Conservation (phyloP, 202 grass and related monocot genomes). For the Miscanthus sacchariflorus region DNA sequence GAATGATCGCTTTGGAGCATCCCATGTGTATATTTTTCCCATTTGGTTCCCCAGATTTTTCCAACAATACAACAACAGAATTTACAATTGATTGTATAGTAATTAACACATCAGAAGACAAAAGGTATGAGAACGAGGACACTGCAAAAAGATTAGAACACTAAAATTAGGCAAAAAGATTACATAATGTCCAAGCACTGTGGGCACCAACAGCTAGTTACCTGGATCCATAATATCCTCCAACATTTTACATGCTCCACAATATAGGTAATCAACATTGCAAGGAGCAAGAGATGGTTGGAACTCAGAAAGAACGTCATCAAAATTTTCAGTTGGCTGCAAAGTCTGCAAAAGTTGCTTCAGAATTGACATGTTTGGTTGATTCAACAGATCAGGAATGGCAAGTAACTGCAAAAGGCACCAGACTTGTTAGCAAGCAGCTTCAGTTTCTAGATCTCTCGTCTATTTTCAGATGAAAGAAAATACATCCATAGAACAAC, state of each 20-base stretch:
- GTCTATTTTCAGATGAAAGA: slow-evolving; percentile 33
- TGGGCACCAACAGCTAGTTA: slow-evolving; percentile 38
- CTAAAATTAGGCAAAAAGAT: slow-evolving; percentile 43
- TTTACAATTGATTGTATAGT: slow-evolving; percentile 87
- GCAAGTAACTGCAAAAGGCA: slow-evolving; percentile 67
- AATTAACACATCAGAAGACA: slow-evolving; percentile 76
- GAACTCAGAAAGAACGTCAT: slow-evolving; percentile 65
- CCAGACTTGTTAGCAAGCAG: slow-evolving; percentile 33
- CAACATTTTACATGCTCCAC: slow-evolving; percentile 72
- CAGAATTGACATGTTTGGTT: slow-evolving; percentile 71
- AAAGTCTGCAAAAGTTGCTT: slow-evolving; percentile 80
- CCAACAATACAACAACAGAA: slow-evolving; percentile 59
- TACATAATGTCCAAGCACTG: slow-evolving; percentile 23
- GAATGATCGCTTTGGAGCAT: slow-evolving; percentile 66
- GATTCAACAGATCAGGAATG: slow-evolving; percentile 63
- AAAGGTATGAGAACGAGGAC: slow-evolving; percentile 63
- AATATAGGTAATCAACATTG: slow-evolving; percentile 77
- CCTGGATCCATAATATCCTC: slow-evolving; percentile 76
- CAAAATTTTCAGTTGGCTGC: slow-evolving; percentile 71
- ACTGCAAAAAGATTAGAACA: slow-evolving; percentile 58
- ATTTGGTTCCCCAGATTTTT: slow-evolving; percentile 64
- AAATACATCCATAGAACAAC: slow-evolving; percentile 56
- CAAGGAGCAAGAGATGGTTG: slow-evolving; percentile 53
- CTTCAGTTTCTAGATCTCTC: not conserved
- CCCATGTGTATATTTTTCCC: slow-evolving; percentile 54